phyloP scores from a whole-genome alignment of 2,329 filamentous ascomycete species.

The Cladophialophora carrionii region DNA sequence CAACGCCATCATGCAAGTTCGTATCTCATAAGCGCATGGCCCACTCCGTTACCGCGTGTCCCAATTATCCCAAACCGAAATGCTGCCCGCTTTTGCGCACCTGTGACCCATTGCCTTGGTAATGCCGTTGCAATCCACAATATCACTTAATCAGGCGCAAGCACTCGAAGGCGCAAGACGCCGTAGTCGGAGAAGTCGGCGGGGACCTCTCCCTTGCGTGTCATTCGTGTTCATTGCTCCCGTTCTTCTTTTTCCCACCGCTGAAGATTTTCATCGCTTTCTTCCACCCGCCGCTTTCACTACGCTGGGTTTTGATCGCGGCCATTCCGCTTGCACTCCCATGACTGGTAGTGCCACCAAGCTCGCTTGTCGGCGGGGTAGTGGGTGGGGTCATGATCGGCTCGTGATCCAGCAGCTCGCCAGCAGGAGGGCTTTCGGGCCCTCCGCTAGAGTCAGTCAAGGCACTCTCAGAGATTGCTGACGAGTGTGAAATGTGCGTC shows the following conservation, averaged over 20 bases:
- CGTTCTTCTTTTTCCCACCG: conserved; percentile 38
- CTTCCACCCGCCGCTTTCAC: conserved; percentile 53
- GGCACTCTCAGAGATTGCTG: conserved; percentile 45
- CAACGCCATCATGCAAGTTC: conserved; percentile 33
- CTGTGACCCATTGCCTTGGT: conserved; percentile 9
- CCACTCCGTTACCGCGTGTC: conserved; percentile 19
- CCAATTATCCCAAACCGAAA: conserved; percentile 15
- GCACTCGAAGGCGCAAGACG: background rate
- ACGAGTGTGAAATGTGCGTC: conserved; percentile 44
- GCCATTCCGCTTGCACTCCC: conserved; percentile 20
- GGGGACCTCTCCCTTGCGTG: conserved; percentile 6
- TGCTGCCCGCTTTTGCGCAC: conserved; percentile 26
- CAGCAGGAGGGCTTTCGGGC: conserved; percentile 47
- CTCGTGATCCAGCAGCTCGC: conserved; percentile 39
- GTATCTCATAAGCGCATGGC: conserved; percentile 35
- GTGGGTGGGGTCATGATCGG: conserved; percentile 56
- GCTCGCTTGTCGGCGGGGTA: conserved; percentile 54
- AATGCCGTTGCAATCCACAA: conserved; percentile 20
- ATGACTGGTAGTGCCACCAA: conserved; percentile 31
- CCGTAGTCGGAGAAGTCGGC: conserved; percentile 9
- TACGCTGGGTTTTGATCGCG: conserved; percentile 46
- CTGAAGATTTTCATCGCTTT: conserved; percentile 54
- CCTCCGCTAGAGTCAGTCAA: conserved; percentile 54
- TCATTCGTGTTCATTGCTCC: conserved; percentile 35
- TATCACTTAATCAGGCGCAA: conserved; percentile 15